A percentile compares a stretch with the other conserved stretches of the same genome.
phyloP scores from a whole-genome alignment of 2,329 filamentous ascomycete species.

The Beauveria australis region DNA sequence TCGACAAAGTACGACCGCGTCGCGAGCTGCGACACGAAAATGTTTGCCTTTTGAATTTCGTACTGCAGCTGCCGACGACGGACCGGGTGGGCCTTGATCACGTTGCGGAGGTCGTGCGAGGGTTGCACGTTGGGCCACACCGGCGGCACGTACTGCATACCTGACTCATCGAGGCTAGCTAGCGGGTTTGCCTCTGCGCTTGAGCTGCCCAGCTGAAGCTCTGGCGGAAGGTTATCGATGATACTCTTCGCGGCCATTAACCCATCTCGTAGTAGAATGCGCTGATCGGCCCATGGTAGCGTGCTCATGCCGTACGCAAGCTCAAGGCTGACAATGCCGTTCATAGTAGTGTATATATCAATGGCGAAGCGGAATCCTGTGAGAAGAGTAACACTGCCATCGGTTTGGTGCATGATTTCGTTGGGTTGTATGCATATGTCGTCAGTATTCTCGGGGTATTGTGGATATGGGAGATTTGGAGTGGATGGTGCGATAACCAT shows the following conservation, averaged over 20 bases:
- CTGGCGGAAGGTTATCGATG: slow-evolving; percentile 58
- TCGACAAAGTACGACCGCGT: slow-evolving; percentile 81
- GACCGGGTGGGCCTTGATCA: slow-evolving; percentile 39
- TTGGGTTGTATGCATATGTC: slow-evolving; percentile 70
- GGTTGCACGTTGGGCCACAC: slow-evolving; percentile 38
- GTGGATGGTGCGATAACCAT: slow-evolving; percentile 70
- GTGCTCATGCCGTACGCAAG: slow-evolving; percentile 73
- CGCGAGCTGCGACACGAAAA: slow-evolving; percentile 72
- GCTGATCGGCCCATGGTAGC: slow-evolving; percentile 71
- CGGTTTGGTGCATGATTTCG: slow-evolving; percentile 62
- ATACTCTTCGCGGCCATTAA: slow-evolving; percentile 62
- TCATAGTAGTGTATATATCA: slow-evolving; percentile 73
- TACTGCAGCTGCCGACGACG: slow-evolving; percentile 58
- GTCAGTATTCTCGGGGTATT: slow-evolving; percentile 73
- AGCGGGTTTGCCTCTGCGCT: slow-evolving; percentile 28
- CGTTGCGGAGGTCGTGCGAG: slow-evolving; percentile 41
- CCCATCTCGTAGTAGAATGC: slow-evolving; percentile 61
- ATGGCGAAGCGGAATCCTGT: slow-evolving; percentile 76
- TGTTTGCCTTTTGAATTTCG: slow-evolving; percentile 88
- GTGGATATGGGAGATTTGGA: slow-evolving; percentile 66
- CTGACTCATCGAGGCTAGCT: slow-evolving; percentile 33
- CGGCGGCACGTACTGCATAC: slow-evolving; percentile 45
- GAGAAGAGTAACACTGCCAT: slow-evolving; percentile 59
- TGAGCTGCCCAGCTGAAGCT: slow-evolving; percentile 50
- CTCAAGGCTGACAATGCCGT: slow-evolving; percentile 68